phyloP scores from a whole-genome alignment of 371 early-diverging fungal genomes.

The Mycotypha africana region DNA sequence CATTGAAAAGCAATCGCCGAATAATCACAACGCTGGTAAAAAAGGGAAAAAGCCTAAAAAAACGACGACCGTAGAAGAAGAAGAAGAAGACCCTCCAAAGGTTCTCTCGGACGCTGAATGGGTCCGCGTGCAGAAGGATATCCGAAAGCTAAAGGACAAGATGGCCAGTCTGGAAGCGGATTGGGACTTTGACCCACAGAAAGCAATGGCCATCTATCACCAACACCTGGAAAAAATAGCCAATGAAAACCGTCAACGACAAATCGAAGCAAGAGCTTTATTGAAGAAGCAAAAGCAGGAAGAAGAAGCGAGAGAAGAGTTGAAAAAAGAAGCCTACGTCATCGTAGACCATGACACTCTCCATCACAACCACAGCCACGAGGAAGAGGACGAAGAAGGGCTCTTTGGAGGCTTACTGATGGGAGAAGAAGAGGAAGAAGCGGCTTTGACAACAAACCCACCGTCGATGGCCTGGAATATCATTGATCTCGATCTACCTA shows the following conservation, averaged over 20 bases:
- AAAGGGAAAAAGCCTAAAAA: conserved; percentile 30
- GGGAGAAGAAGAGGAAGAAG: conserved; percentile 8
- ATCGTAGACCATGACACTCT: not conserved
- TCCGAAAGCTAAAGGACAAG: conserved; percentile 40
- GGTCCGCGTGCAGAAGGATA: conserved; percentile 25
- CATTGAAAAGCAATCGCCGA: conserved; percentile 21
- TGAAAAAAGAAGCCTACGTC: conserved; percentile 16
- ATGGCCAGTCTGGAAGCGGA: conserved; percentile 42
- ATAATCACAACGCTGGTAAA: conserved; percentile 11
- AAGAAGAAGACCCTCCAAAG: not conserved
- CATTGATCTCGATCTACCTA: conserved; percentile 15
- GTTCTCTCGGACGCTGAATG: conserved; percentile 6
- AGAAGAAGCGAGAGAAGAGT: conserved; percentile 12
- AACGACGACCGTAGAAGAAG: not conserved
- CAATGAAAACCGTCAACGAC: conserved; percentile 23
- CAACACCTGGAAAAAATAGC: conserved; percentile 18
- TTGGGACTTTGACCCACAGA: conserved; percentile 42
- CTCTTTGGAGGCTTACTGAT: conserved; percentile 19
- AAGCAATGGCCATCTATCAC: conserved; percentile 26
- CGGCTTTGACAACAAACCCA: not conserved
- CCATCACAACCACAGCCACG: not conserved
- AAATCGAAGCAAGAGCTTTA: not conserved
- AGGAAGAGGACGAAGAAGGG: conserved; percentile 12
- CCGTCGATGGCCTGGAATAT: conserved; percentile 2
- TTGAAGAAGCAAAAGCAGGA: conserved; percentile 21